Evolutionary conservation across 148 eudicot genomes (phyloP).

Genomic region (Euryodendron excelsum): DNA sequence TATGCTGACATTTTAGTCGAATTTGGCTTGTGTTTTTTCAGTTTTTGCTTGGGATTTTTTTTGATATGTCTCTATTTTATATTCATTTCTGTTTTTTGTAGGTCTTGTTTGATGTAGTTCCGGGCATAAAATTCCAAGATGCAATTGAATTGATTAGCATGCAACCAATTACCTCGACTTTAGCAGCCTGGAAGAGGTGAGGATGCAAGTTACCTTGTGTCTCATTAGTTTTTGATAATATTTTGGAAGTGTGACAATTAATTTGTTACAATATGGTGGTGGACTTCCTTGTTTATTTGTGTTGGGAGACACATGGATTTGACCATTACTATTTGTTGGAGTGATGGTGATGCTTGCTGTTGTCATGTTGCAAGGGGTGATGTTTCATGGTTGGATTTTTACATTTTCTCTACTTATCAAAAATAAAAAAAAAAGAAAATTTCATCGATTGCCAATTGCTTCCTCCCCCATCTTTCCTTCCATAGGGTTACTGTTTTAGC

Average conservation of each 20-base stretch:
- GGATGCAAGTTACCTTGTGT: constrained; percentile 11
- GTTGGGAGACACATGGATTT: background rate
- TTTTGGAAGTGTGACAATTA: background rate
- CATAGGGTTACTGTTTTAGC: background rate
- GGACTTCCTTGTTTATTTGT: background rate
- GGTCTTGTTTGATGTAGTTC: constrained; percentile 97
- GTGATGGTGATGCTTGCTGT: background rate
- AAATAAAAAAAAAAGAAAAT: background rate
- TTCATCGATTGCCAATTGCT: background rate
- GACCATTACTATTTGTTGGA: background rate
- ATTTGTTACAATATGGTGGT: background rate
- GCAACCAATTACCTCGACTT: constrained; percentile 86
- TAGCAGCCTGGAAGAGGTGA: constrained; percentile 89
- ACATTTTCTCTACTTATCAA: background rate
- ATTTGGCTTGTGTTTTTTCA: background rate
- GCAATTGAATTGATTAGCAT: constrained; percentile 85
- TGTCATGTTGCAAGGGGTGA: background rate
- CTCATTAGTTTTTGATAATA: background rate
- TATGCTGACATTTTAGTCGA: background rate
- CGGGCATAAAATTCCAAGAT: constrained; percentile 80
- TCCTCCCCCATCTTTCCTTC: background rate
- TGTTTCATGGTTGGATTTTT: background rate
- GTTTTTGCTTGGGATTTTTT: background rate
- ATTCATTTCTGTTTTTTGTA: constrained; percentile 26
- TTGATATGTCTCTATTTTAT: constrained; percentile 8